A percentile compares a stretch with the other conserved stretches of the same genome.
phyloP scores from a whole-genome alignment of 2,329 filamentous ascomycete genomes.

The Leptographium lundbergii region DNA sequence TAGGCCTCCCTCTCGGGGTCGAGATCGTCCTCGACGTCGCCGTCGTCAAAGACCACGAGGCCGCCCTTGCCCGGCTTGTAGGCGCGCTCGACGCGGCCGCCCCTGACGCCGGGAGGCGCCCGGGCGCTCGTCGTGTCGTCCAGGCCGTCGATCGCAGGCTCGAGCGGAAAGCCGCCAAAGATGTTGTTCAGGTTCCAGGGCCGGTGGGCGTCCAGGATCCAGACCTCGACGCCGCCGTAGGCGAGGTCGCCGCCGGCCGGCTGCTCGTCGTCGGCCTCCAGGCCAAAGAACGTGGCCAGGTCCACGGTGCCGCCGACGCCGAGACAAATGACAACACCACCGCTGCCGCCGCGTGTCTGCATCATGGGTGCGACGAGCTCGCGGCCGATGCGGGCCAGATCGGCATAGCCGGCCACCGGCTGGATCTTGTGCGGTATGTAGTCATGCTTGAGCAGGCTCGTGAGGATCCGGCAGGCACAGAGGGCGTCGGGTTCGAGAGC shows the following conservation, averaged over 20 bases:
- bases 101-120: constrained; percentile 53
- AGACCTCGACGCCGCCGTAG: constrained; percentile 81
- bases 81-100: constrained; percentile 55
- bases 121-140: constrained; percentile 16
- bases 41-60: constrained; percentile 90
- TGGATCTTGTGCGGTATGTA: constrained; percentile 97
- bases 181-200: constrained; percentile 94
- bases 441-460: constrained; percentile 86
- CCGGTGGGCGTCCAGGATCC: constrained; percentile 81
- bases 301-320: constrained; percentile 90
- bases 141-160: constrained; percentile 21
- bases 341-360: constrained; percentile 67
- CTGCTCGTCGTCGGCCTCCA: constrained; percentile 50
- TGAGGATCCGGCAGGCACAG: constrained; percentile 89
- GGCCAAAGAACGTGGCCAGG: constrained; percentile 63
- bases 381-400: constrained; percentile 67
- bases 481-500: constrained; percentile 91
- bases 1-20: constrained; percentile 67
- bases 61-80: constrained; percentile 76
- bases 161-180: constrained; percentile 60
- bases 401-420: constrained; percentile 83
- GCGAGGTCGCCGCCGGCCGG: constrained; percentile 18
- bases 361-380: constrained; percentile 79
- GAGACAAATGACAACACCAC: constrained; percentile 82
- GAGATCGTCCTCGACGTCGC: constrained; percentile 81